Evolutionary conservation across 148 eudicot genomes (phyloP).

Genomic region (Heliamphora exappendiculata): DNA sequence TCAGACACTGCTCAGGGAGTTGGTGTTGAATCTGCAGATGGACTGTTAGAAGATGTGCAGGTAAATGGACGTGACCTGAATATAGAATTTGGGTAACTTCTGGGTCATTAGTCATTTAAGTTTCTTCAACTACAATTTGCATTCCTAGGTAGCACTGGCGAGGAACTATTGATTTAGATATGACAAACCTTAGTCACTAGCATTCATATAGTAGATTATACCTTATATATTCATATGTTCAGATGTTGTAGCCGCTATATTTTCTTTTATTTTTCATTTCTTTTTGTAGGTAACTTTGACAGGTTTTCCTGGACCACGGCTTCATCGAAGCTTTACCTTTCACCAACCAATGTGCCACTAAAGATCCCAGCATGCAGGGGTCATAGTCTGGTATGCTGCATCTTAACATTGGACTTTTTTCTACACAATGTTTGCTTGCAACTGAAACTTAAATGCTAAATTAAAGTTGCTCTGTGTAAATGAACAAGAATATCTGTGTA

Average conservation of each 20-base stretch:
- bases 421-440: too few relatives aligned
- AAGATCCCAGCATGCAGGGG: constrained; percentile 98
- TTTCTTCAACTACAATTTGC: constrained; percentile 6
- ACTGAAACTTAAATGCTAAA: too few relatives aligned
- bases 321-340: constrained; percentile 81
- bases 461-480: too few relatives aligned
- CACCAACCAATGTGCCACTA: constrained; percentile 86
- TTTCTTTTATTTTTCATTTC: constrained; percentile 2
- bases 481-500: too few relatives aligned
- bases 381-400: constrained; percentile 83
- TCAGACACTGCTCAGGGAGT: constrained; percentile 81
- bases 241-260: not conserved
- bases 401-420: too few relatives aligned
- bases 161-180: not conserved
- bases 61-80: constrained; percentile 27
- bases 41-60: constrained; percentile 89
- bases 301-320: constrained; percentile 79
- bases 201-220: not conserved
- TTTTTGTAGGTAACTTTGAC: constrained; percentile 74
- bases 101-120: not conserved
- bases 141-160: not conserved
- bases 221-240: not conserved
- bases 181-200: not conserved
- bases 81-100: too few relatives aligned
- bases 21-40: constrained; percentile 81